These are phyloP conservation scores for Zygotorulaspora mrakii DNA, from an alignment of 1,139 yeast species.

Conservation along the genomic window DNA sequence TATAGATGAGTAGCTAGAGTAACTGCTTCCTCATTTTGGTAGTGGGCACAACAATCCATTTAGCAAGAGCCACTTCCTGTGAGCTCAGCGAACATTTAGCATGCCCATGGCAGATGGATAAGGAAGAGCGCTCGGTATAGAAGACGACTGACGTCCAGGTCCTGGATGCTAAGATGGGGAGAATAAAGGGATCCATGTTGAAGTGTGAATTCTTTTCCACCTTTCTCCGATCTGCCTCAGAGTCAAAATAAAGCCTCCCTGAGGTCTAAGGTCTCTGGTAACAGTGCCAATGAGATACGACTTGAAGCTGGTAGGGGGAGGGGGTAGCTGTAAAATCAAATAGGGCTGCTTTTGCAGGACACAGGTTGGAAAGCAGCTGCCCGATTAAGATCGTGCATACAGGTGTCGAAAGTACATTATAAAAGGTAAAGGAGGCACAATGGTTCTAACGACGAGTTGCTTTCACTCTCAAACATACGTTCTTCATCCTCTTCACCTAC, in stretches of 20 bases:
- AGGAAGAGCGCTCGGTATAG: conserved; percentile 23
- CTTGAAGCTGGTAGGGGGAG: too few relatives aligned
- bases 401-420: conserved; percentile 17
- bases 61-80: too few relatives aligned
- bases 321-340: conserved; percentile 28
- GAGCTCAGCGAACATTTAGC: too few relatives aligned
- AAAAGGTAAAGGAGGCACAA: too few relatives aligned
- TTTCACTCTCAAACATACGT: conserved; percentile 1
- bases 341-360: conserved; percentile 24
- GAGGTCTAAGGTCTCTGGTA: too few relatives aligned
- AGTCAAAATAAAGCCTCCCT: conserved; percentile 25
- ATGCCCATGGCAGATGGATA: conserved; percentile 21
- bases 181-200: conserved; percentile 22
- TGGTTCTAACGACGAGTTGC: background rate
- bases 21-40: too few relatives aligned
- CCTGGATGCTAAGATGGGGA: conserved; percentile 19
- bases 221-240: conserved; percentile 25
- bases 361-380: conserved; percentile 27
- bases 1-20: too few relatives aligned
- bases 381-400: conserved; percentile 17
- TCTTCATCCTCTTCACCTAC: conserved; percentile 8
- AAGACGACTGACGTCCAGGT: conserved; percentile 20
- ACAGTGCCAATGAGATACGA: too few relatives aligned
- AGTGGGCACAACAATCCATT: too few relatives aligned
- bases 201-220: conserved; percentile 27